Base-by-base conservation (phyloP, 352 stramenopile genomes). In the Phytophthora pisi region DNA sequence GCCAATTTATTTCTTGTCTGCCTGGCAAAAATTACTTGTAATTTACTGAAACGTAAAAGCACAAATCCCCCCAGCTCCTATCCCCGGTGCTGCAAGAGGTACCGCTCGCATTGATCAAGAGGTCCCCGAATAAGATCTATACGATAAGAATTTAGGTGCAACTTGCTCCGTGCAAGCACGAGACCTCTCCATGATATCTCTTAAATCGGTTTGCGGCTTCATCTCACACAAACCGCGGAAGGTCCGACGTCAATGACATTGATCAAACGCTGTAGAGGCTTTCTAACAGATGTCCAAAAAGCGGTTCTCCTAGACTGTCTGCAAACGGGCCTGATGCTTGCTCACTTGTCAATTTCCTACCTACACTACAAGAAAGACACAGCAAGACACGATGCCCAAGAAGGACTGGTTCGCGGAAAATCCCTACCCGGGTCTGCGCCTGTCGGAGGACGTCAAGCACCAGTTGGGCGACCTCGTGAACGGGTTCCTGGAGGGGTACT, bases 401-500 rank as follows among this genome's bases (percentile, higher is more conserved):
- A 74, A 67, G 53, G 59, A 79, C 43, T 56, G 50, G 34, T 75
- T 70, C 43, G 18, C 54, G 2, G 50, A n/a, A 8, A 80, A 72
- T 64, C 73, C 70, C 45, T 81, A 78, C 50, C 36, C 62, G 18
- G 55, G 68, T n/a, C 16, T 81, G 6, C 43, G 67, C 13, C 55
- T 81, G 16, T 72, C 69, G 4, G 57, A 60, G 11, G 38, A 66
- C 1, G 58, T 78, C 30, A 59, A 61, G 1, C 51, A 70, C 2
- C 58, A 78, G 43, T 53, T 78, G 7, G 63, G 73, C 11, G 46
- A 78, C 0, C 60, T 81, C 18, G 74, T 76, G 5, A 65, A 72
- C 18, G 62, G 45, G 23, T 74, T 58, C 50, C 64, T 81, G 16
- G 56, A 81, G 45, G 61, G 56, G 10, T 66, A 78, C 49, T 74